phyloP scores from a whole-genome alignment of 2,329 filamentous ascomycete genomes.

The Gaeumannomyces tritici region DNA sequence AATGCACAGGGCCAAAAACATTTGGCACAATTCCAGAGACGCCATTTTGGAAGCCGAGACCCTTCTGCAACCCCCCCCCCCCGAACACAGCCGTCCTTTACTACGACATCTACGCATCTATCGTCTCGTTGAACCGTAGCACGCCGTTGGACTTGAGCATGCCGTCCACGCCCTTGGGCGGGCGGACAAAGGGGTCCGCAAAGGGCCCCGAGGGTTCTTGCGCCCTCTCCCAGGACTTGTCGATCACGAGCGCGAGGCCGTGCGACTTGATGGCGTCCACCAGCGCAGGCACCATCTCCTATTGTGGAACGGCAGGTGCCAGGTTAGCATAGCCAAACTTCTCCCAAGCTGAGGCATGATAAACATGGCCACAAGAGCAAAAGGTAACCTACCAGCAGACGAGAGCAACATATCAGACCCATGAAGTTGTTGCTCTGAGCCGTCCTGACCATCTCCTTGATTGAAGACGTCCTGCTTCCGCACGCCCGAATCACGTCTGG shows the following conservation, averaged over 20 bases:
- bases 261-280: constrained; percentile 92
- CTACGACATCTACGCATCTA: constrained; percentile 66
- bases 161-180: constrained; percentile 80
- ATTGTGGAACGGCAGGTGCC: neutral
- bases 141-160: constrained; percentile 79
- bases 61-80: no score
- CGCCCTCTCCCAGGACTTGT: constrained; percentile 58
- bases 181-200: constrained; percentile 43
- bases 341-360: neutral
- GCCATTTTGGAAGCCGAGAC: no score
- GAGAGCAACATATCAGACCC: constrained; percentile 85
- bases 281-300: constrained; percentile 90
- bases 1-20: no score
- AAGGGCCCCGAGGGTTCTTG: constrained; percentile 25
- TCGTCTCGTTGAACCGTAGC: constrained; percentile 84
- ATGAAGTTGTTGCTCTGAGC: constrained; percentile 97
- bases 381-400: constrained; percentile 60
- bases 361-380: neutral
- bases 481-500: constrained; percentile 37
- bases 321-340: neutral
- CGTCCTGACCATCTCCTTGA: constrained; percentile 90
- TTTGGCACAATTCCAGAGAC: no score
- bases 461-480: constrained; percentile 67
- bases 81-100: neutral
- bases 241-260: constrained; percentile 82